phyloP scores from a whole-genome alignment of 805 yeast genomes.

The Pichia sporocuriosa region DNA sequence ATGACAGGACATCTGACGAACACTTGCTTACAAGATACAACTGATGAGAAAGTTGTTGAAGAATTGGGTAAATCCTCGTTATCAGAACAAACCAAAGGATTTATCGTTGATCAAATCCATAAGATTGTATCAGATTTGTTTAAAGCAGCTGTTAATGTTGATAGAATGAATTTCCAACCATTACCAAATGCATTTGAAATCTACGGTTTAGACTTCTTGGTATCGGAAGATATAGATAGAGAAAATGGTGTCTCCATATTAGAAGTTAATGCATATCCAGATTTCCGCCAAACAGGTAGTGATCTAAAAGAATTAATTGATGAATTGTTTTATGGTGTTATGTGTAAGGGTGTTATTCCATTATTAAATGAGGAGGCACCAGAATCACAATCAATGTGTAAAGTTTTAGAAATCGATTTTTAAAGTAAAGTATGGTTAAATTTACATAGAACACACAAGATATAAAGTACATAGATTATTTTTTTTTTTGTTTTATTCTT shows the following conservation, averaged over 20 bases:
- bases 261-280: conserved; percentile 93
- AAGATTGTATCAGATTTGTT: conserved; percentile 63
- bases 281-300: conserved; percentile 90
- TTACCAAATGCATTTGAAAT: conserved; percentile 75
- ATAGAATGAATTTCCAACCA: conserved; percentile 80
- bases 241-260: conserved; percentile 44
- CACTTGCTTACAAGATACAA: conserved; percentile 70
- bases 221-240: conserved; percentile 40
- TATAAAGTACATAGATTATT: too few relatives aligned
- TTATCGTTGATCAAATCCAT: conserved; percentile 50
- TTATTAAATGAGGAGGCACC: conserved; percentile 6
- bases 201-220: conserved; percentile 84
- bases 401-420: conserved; percentile 11
- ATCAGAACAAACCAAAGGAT: conserved; percentile 28
- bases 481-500: too few relatives aligned
- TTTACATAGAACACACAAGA: too few relatives aligned
- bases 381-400: conserved; percentile 6
- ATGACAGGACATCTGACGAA: conserved; percentile 84
- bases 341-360: conserved; percentile 25
- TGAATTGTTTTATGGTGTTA: conserved; percentile 56
- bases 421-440: too few relatives aligned
- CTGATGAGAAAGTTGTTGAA: conserved; percentile 36
- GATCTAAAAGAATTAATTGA: conserved; percentile 59
- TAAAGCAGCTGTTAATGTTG: conserved; percentile 73
- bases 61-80: conserved; percentile 53